Base-by-base conservation (phyloP, 805 yeast species). In the Candida ulmi region DNA sequence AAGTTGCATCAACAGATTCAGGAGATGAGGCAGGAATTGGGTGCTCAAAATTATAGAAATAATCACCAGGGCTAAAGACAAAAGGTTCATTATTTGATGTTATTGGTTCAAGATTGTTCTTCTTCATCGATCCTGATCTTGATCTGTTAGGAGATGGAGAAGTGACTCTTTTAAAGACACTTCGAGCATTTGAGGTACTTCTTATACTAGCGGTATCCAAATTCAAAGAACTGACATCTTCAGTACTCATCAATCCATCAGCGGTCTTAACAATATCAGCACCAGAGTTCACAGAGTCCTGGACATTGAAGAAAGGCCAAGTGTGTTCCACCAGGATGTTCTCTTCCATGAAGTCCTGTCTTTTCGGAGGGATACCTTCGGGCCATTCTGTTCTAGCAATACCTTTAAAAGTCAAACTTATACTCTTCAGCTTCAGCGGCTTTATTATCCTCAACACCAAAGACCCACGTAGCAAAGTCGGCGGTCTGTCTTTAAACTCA, bases 291-390 rank as follows among this genome's bases (percentile, higher is more conserved):
- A 17, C 11, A 3, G 39, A 38, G 8, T 37, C 35, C 24, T 7
- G 39, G 15, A 8, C 60, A 35, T 65, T 68, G 68, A 77, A 91
- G 57, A 93, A 88, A 0, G 95, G 93, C 99, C 99, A 93, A 6
- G 84, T 78, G 57, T 91, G 97, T 37, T 76, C 72, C 23, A 87
- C 72, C 18, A 90, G 57, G 38, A 76, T 83, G 45, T 74, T 75
- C 17, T 72, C 59, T 50, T 93, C 99, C 26, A 61, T 59, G 44
- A 75, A 80, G 12, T 79, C 83, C 15, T 68, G 67, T 48, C 80
- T 79, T 56, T 83, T 86, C 0, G 97, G 96, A 0, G 98, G 98
- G 16, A 91, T 90, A 2, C 99, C 99, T 55, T 93, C 97, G 3
- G 97, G 97, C 96, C 97, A 90, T 44, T 90, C 96, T 0, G 96